A percentile compares a stretch with the other conserved stretches of the same genome.
These are phyloP conservation scores for Trichosanthes truncata DNA, from an alignment of 306 rosid species.

Conservation along the genomic window DNA sequence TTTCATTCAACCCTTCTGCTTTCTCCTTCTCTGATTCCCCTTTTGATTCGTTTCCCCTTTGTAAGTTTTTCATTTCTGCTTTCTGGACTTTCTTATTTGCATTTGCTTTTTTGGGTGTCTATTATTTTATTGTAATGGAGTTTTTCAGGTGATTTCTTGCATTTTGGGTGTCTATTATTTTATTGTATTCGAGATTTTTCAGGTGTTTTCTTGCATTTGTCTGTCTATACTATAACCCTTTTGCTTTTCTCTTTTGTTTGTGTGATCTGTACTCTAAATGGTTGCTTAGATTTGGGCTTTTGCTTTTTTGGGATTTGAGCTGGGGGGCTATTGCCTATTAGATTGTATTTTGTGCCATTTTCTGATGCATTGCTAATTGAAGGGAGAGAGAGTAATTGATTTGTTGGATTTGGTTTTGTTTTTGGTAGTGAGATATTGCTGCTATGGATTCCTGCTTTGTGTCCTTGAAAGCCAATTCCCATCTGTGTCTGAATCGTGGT, in stretches of 20 bases:
- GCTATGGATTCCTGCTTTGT: conserved; percentile 59
- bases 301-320: conserved; percentile 23
- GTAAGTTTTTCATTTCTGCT: neutral
- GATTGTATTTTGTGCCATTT: conserved; percentile 5
- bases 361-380: conserved; percentile 17
- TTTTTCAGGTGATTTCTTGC: neutral
- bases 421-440: conserved; percentile 12
- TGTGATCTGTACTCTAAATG: conserved; percentile 27
- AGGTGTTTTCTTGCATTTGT: neutral
- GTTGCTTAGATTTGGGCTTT: conserved; percentile 12
- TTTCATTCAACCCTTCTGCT: neutral
- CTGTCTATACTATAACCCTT: neutral
- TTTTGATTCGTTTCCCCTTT: neutral
- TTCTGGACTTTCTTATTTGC: neutral
- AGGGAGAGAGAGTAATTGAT: neutral
- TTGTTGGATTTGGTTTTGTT: conserved; percentile 3
- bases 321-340: neutral
- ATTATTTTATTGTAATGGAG: neutral
- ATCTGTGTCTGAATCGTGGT: conserved; percentile 26
- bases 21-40: neutral
- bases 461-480: conserved; percentile 30
- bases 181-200: neutral
- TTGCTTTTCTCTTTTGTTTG: conserved; percentile 7
- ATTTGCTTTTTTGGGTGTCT: neutral
- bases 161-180: neutral